A percentile compares a stretch with the other conserved stretches of the same genome.
phyloP scores from a whole-genome alignment of 2,329 filamentous ascomycete genomes.

The Hypoxylon sp. region DNA sequence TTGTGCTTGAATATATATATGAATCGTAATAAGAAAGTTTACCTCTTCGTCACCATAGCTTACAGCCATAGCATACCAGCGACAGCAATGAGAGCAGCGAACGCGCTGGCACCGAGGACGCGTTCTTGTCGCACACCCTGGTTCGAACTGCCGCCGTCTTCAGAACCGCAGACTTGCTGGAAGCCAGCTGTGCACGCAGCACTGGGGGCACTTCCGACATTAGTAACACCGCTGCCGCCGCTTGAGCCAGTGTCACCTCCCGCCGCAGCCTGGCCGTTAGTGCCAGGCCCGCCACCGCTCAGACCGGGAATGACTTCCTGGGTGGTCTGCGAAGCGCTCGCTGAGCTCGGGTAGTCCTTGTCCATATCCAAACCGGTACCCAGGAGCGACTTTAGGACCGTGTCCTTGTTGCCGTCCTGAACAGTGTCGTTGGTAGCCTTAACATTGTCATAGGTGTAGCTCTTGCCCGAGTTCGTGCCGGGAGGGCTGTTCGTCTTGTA shows the following conservation, averaged over 20 bases:
- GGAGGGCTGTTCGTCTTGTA: slow-evolving; percentile 75
- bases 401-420: slow-evolving; percentile 79
- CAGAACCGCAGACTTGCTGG: slow-evolving; percentile 49
- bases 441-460: slow-evolving; percentile 81
- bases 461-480: slow-evolving; percentile 77
- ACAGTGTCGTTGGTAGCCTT: slow-evolving; percentile 83
- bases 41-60: not conserved
- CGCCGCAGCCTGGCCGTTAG: slow-evolving; percentile 53
- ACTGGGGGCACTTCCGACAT: slow-evolving; percentile 31
- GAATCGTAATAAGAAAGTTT: slow-evolving; percentile 4
- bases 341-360: slow-evolving; percentile 50
- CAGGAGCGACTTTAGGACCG: slow-evolving; percentile 82
- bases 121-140: slow-evolving; percentile 50
- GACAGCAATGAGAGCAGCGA: slow-evolving; percentile 54
- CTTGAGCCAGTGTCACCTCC: slow-evolving; percentile 29
- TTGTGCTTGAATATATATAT: slow-evolving; percentile 25
- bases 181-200: slow-evolving; percentile 50
- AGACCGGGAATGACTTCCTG: slow-evolving; percentile 52
- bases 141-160: slow-evolving; percentile 41
- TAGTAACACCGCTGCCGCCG: slow-evolving; percentile 31
- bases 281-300: slow-evolving; percentile 53
- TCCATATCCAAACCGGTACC: slow-evolving; percentile 86
- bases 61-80: slow-evolving; percentile 53
- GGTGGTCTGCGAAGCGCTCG: slow-evolving; percentile 53
- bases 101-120: slow-evolving; percentile 52